Conservation (phyloP, 805 yeast species). For the Tetrapisispora taiwanensis region DNA sequence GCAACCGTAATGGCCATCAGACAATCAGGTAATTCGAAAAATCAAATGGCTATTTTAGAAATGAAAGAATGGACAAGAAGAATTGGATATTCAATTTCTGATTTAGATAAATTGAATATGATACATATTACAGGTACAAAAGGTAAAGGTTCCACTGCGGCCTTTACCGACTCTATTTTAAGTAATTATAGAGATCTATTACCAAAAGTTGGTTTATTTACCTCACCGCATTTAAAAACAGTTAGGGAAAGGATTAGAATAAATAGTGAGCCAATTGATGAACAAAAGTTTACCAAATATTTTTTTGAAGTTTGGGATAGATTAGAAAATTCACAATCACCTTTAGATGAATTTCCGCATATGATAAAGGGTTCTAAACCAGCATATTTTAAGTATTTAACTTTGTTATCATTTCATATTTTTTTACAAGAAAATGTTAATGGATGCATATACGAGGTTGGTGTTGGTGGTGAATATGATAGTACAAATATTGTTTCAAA, state of each 20-base stretch:
- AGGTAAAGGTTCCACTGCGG: conserved; percentile 97
- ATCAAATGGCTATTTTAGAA: conserved; percentile 66
- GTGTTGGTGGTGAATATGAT: conserved; percentile 96
- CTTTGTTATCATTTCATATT: conserved; percentile 82
- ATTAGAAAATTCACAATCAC: conserved; percentile 48
- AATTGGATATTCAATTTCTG: conserved; percentile 54
- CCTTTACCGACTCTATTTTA: conserved; percentile 77
- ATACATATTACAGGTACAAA: conserved; percentile 96
- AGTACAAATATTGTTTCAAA: conserved; percentile 79
- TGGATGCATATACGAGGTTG: conserved; percentile 93
- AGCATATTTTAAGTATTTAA: conserved; percentile 84
- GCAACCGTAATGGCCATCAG: conserved; percentile 79
- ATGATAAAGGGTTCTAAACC: conserved; percentile 72
- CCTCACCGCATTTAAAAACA: conserved; percentile 90
- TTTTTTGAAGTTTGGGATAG: conserved; percentile 93
- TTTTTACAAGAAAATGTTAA: conserved; percentile 84
- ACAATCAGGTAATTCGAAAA: conserved; percentile 54
- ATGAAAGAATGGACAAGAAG: conserved; percentile 74
- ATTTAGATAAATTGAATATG: conserved; percentile 64
- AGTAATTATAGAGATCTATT: conserved; percentile 41
- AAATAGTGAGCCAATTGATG: conserved; percentile 76
- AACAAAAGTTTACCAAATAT: conserved; percentile 71
- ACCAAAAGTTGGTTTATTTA: conserved; percentile 76
- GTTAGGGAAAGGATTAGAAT: conserved; percentile 88
- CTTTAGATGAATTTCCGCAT: conserved; percentile 52